Conservation (phyloP, 176 grass and related monocot genomes). For the Phoenix roebelenii region DNA sequence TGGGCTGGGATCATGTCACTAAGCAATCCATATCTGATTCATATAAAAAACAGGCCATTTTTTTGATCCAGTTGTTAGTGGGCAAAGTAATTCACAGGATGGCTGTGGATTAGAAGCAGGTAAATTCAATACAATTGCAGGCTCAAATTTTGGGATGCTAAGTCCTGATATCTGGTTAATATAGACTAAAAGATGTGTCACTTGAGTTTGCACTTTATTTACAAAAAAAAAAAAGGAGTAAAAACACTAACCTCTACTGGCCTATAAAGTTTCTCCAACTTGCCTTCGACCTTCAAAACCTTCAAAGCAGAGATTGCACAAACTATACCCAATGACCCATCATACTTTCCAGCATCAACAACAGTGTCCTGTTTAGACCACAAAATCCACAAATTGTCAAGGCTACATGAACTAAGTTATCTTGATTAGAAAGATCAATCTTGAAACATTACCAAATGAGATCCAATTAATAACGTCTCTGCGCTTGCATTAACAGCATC, state of each 20-base stretch:
- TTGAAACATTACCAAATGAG: slow-evolving; percentile 50
- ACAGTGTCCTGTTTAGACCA: slow-evolving; percentile 69
- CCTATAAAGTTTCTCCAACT: slow-evolving; percentile 53
- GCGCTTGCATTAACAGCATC: slow-evolving; percentile 33
- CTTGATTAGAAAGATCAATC: not conserved
- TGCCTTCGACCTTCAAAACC: slow-evolving; percentile 60
- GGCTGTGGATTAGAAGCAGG: too few species aligned
- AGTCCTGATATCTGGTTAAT: too few species aligned
- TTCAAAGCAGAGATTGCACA: slow-evolving; percentile 84
- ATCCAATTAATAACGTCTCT: slow-evolving; percentile 66
- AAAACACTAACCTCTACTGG: slow-evolving; percentile 60
- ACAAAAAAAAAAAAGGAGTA: not conserved
- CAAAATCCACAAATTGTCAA: not conserved
- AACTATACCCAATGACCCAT: slow-evolving; percentile 68
- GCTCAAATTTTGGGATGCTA: too few species aligned
- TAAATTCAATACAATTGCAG: too few species aligned
- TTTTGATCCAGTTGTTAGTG: too few species aligned
- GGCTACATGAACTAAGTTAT: too few species aligned
- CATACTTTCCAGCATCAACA: slow-evolving; percentile 90
- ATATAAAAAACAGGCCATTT: too few species aligned
- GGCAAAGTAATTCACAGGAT: too few species aligned
- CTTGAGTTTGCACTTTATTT: too few species aligned
- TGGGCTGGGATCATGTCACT: too few species aligned
- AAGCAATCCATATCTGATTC: too few species aligned
- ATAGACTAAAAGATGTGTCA: too few species aligned